Percentiles rank a stretch among this genome's conserved stretches.
phyloP scores from a whole-genome alignment of 139 green algal genomes.

The Astrephomene gubernaculifera region DNA sequence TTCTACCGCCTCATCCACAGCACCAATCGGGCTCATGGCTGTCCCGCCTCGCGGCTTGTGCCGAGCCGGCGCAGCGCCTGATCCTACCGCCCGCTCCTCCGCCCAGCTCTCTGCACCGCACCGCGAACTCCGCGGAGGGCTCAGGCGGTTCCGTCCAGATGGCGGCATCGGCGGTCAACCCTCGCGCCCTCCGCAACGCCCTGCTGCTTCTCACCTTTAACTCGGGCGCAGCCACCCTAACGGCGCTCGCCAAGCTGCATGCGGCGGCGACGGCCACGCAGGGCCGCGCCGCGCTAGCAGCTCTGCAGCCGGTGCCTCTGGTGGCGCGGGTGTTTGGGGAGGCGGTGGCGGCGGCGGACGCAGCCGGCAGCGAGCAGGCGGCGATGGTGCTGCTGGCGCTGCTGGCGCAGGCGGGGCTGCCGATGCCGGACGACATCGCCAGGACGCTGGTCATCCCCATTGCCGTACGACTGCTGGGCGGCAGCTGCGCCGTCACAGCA shows the following conservation, averaged over 20 bases:
- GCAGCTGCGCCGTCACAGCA: neutral
- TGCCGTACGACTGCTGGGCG: conserved; percentile 1
- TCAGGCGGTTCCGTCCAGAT: too few relatives aligned
- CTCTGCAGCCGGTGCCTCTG: conserved; percentile 36
- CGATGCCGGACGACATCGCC: conserved; percentile 11
- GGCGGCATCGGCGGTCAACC: neutral
- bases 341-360: neutral
- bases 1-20: neutral
- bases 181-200: neutral
- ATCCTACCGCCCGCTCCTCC: neutral
- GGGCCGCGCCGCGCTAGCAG: conserved; percentile 17
- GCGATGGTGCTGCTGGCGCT: conserved; percentile 20
- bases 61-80: neutral
- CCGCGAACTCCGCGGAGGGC: too few relatives aligned
- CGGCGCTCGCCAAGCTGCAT: conserved; percentile 11
- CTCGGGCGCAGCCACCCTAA: neutral
- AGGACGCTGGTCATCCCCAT: neutral
- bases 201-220: conserved; percentile 34
- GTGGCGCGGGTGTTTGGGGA: neutral
- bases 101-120: neutral
- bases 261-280: neutral
- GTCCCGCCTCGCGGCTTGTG: neutral
- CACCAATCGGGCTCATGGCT: neutral
- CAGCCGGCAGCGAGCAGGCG: neutral
- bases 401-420: conserved; percentile 6